A percentile compares a stretch with the other conserved stretches of the same genome.
Evolutionary conservation across 2,329 filamentous ascomycete genomes (phyloP).

Genomic region (Pseudocercospora cruenta): DNA sequence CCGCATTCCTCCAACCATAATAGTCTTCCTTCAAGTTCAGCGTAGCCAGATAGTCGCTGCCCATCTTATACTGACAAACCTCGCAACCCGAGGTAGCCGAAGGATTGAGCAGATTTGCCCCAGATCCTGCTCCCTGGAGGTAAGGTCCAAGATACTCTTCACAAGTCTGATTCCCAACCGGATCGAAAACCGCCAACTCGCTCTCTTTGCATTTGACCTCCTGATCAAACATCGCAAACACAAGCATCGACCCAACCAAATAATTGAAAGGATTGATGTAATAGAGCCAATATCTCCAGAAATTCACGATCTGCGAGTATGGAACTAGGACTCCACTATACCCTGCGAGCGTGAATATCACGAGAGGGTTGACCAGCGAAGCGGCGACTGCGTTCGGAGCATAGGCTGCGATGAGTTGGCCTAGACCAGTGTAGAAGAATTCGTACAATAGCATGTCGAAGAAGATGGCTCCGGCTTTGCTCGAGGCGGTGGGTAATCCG

Average conservation of each 20-base stretch:
- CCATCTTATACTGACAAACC: conserved; percentile 63
- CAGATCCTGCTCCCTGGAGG: conserved; percentile 50
- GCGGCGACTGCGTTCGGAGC: conserved; percentile 49
- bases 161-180: conserved; percentile 59
- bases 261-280: conserved; percentile 48
- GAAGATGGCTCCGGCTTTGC: conserved; percentile 51
- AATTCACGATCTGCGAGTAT: conserved; percentile 36
- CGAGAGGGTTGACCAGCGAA: conserved; percentile 47
- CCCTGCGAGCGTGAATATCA: conserved; percentile 37
- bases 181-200: conserved; percentile 50
- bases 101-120: conserved; percentile 60
- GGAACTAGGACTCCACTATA: conserved; percentile 40
- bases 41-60: conserved; percentile 61
- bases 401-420: conserved; percentile 58
- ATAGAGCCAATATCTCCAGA: conserved; percentile 44
- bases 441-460: conserved; percentile 59
- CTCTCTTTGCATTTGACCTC: conserved; percentile 42
- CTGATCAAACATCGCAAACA: conserved; percentile 46
- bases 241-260: conserved; percentile 44
- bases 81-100: conserved; percentile 58
- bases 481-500: conserved; percentile 47
- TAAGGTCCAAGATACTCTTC: conserved; percentile 60
- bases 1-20: conserved; percentile 69
- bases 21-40: conserved; percentile 64
- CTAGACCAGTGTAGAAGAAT: conserved; percentile 57